Evolutionary conservation across 495 filamentous ascomycete genomes (phyloP), one percentile per base, ranked within the genome.

Genomic region (Chaetomium tenue): DNA sequence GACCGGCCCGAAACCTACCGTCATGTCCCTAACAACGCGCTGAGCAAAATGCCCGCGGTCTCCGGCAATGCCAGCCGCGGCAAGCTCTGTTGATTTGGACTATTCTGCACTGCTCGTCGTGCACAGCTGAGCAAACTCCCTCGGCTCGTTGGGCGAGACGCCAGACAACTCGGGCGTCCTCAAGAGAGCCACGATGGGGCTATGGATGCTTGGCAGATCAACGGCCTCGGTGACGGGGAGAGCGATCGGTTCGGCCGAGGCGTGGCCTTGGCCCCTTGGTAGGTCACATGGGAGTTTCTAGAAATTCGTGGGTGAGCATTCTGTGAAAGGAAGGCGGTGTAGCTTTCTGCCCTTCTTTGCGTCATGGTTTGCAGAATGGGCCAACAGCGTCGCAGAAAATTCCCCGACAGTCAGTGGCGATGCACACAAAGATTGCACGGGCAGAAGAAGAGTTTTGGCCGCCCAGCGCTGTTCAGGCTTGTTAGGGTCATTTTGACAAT

Each of bases 251-350:
- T 26, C 13, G 64, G 59, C 68, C 68, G 64, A 66, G 68, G 64
- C 51, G 57, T 61, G 28, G 52, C 54, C 6, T 6, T 1, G 33
- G 5, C 33, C 39, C 22, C 22, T 25, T 22, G 20, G 22, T 5
- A 33, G 40, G 60, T 72, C 70, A 70, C 67, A 66, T 65, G 68
- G 66, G 55, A 58, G 53, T 48, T 30, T 39, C n/a, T 26, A 26
- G 64, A 55, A 65, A 12, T 60, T 33, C 9, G 47, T 40, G n/a
- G 28, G 20, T 51, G 60, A 47, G 15, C 26, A 47, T 6, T 20
- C 39, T 16, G 28, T 42, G 66, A 66, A 8, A 6, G 71, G 69
- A 60, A 71, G 69, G 69, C 69, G 71, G 69, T 69, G 46, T 13
- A 12, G 9, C 47, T 59, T 66, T 68, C 68, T 69, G 68, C 71